Evolutionary conservation across 164 flowering plant species (phyloP), one percentile per base, ranked within the genome.

Genomic region (Dillenia turbinata): DNA sequence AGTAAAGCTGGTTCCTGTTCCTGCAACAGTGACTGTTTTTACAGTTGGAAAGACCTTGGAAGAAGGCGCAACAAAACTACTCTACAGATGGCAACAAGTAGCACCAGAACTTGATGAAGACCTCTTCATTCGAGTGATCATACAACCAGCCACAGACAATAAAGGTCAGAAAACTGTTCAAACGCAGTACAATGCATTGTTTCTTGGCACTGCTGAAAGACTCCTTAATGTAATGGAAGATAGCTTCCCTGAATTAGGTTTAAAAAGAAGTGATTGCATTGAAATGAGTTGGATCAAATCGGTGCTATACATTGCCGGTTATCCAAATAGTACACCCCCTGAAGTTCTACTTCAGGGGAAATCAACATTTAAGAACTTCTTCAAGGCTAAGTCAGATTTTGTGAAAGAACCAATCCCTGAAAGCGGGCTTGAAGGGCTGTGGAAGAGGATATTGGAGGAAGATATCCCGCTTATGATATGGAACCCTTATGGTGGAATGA

Each of bases 261-360:
- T 66, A 15, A 19, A 47, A 40, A 9, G 16, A 9, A 24, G 47
- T 5, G 54, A 59, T 3, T 66, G 64, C 49, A 52, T 45, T 5
- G 64, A 66, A 43, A 53, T 47, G 69, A 66, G 52, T 15, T 66
- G 69, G 69, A 59, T 66, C 10, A 57, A 66, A 12, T 22, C 69
- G 9, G 49, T 59, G 9, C 9, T 59, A 8, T 66, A 43, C 26
- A 9, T 59, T 60, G 55, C 52, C 9, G 54, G 54, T 12, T 64
- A 13, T 26, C 49, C 58, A 44, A 13, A 26, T 52, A 58, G 59
- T 2, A 19, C 33, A n/a, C 2, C 66, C 4, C 19, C 12, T 0
- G 51, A 63, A 13, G 66, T 53, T 15, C n/a, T 62, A 17, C 26
- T 63, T 8, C 22, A 19, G 10, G 46, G 66, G 51, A 50, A 12